Evolutionary conservation across 768 basidiomycete species (phyloP), one percentile per base, ranked within the genome.

Genomic region (Leccinum subgranulosum): DNA sequence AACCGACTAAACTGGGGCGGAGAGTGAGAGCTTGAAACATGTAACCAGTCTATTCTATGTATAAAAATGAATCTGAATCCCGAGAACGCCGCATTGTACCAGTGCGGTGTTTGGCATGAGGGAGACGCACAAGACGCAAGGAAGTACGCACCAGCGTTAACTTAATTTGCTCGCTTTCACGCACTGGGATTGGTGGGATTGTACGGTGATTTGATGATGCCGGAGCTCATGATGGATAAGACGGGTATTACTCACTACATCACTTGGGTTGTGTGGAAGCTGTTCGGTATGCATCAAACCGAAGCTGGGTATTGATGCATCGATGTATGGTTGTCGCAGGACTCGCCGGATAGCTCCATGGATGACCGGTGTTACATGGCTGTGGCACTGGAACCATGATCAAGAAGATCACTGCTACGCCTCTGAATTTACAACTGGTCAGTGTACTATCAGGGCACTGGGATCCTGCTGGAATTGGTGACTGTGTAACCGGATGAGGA

Each of bases 11-110:
- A 3, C 46, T 47, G 31, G 34, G 23, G 46, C 23, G 27, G 28
- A 49, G 52, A 19, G 19, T 19, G 23, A 27, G 34, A 39, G 10
- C 27, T 17, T 31, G 34, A 54, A 63, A 57, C 41, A 58, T 55
- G 62, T 17, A 54, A 61, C 33, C 54, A n/a, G 23, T 39, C 29
- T 9, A 19, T n/a, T 14, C 29, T 46, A 25, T 55, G 34, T 56
- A 66, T 65, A 67, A 58, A 25, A 46, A 47, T 2, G 9, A 29
- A 12, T 29, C 48, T 47, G 27, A 15, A 6, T 19, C 52, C 39
- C 33, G 43, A 27, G 31, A 54, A 50, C 54, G 53, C 57, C 29
- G 53, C 48, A 6, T 15, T 11, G 36, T 54, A 41, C 60, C 62
- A 21, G 59, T 58, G 60, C 54, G 34, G 21, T 28, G 39, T 53